phyloP scores from a whole-genome alignment of 2,329 filamentous ascomycete species.

The Phialophora verrucosa region DNA sequence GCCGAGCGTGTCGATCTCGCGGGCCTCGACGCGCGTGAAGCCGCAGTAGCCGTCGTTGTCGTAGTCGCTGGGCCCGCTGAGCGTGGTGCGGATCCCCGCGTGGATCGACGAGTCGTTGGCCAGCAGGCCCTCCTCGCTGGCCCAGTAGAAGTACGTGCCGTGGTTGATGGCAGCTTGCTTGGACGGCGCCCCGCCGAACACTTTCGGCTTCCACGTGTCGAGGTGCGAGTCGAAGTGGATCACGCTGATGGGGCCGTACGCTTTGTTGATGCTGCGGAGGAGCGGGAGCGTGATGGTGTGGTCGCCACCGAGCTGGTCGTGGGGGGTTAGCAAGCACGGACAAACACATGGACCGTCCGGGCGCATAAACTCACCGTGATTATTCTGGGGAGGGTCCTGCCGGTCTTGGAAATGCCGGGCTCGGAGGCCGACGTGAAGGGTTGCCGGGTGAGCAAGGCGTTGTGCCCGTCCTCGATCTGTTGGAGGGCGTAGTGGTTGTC shows the following conservation, averaged over 20 bases:
- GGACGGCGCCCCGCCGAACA: constrained; percentile 81
- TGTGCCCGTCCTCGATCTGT: constrained; percentile 86
- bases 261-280: constrained; percentile 64
- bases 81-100: constrained; percentile 81
- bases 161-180: constrained; percentile 81
- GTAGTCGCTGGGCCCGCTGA: constrained; percentile 79
- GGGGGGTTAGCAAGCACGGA: not conserved
- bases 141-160: constrained; percentile 88
- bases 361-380: constrained; percentile 61
- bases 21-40: constrained; percentile 79
- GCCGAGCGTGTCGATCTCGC: constrained; percentile 72
- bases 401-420: constrained; percentile 70
- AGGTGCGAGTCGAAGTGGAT: constrained; percentile 69
- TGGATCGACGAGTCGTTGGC: constrained; percentile 86
- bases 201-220: constrained; percentile 77
- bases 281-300: constrained; percentile 55
- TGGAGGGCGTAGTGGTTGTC: constrained; percentile 81
- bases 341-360: too few species aligned
- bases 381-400: constrained; percentile 77
- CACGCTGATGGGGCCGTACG: constrained; percentile 71
- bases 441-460: constrained; percentile 71
- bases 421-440: constrained; percentile 72
- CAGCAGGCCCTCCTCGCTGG: constrained; percentile 75
- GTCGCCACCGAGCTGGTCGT: constrained; percentile 56
- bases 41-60: constrained; percentile 85